Evolutionary conservation across 1,139 yeast species (phyloP), one percentile per base, ranked within the genome.

Genomic region (Casaregolazyma lundiana): DNA sequence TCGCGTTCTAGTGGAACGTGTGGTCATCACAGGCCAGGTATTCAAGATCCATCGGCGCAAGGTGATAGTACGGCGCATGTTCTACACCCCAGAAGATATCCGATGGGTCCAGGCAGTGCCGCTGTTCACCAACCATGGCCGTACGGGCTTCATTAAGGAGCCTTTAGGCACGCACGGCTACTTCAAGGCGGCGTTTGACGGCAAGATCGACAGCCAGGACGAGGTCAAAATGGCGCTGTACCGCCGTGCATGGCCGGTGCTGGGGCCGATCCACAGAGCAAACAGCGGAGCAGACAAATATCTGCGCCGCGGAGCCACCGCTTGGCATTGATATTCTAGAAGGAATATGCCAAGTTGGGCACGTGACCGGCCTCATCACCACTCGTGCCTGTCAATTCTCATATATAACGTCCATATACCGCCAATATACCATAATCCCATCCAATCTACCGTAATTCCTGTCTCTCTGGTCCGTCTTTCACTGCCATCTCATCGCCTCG

Each of bases 101-200:
- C 78, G 78, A 54, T 87, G 86, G 81, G 94, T 85, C 75, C 87
- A 87, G 70, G 84, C 94, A 4, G 84, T 94, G 56, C 97, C 97
- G 35, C 71, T 94, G 53, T 92, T 88, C 66, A 90, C 97, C 41
- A 88, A 87, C 64, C 76, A 82, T 58, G 98, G 98, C 44, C 80
- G 97, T 65, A 75, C 89, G 35, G 99, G 99, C 48, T 85, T 84
- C 65, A 88, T 94, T 65, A 90, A 88, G 67, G 97, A 92, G 65
- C 79, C 90, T 64, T 76, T 94, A 69, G 99, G 99, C 69, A 94
- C 98, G 2, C 98, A 94, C 66, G 99, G 99, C 53, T 88, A 92
- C 70, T 90, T 84, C 76, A 94, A 94, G 70, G 96, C 97, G 18
- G 85, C 87, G 17, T 94, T 94, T 61, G 97, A 94, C 64, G 94